A percentile compares a stretch with the other conserved stretches of the same genome.
Conservation (phyloP, 2,329 filamentous ascomycete genomes). For the Beauveria australis region DNA sequence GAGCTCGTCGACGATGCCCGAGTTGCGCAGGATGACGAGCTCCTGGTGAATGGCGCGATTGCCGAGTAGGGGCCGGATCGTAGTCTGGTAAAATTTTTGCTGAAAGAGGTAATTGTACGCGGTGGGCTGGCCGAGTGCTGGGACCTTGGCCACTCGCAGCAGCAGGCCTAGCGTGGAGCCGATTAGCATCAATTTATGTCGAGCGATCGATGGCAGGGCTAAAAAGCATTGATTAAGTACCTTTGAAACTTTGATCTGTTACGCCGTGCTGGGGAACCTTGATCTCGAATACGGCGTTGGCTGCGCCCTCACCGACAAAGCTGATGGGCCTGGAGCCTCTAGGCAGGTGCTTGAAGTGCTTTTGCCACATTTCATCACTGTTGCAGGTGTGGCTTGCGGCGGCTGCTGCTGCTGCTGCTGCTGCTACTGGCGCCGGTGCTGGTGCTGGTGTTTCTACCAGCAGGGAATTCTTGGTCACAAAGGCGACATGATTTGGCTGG, state of each 20-base stretch:
- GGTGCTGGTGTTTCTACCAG: background rate
- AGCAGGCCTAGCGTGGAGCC: conserved; percentile 21
- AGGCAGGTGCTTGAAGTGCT: conserved; percentile 24
- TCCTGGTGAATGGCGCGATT: conserved; percentile 28
- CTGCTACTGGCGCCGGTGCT: background rate
- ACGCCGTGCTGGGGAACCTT: conserved; percentile 28
- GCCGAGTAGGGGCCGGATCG: conserved; percentile 27
- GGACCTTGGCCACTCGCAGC: conserved; percentile 32
- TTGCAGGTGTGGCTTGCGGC: background rate
- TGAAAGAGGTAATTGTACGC: conserved; percentile 31
- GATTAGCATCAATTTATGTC: conserved; percentile 5
- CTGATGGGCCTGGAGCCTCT: conserved; percentile 25
- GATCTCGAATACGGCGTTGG: conserved; percentile 67
- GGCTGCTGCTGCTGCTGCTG: background rate
- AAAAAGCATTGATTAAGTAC: conserved; percentile 14
- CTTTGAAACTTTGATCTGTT: conserved; percentile 25
- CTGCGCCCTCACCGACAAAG: conserved; percentile 60
- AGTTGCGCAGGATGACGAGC: conserved; percentile 28
- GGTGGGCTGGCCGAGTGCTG: conserved; percentile 21
- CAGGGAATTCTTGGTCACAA: background rate
- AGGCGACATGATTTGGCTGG: conserved; percentile 14
- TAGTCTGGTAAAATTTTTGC: conserved; percentile 27
- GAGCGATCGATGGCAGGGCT: background rate
- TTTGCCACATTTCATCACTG: conserved; percentile 8
- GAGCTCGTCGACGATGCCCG: conserved; percentile 33